Evolutionary conservation across 1,284 basidiomycete species (phyloP).

Genomic region (Cryptococcus hybrid): DNA sequence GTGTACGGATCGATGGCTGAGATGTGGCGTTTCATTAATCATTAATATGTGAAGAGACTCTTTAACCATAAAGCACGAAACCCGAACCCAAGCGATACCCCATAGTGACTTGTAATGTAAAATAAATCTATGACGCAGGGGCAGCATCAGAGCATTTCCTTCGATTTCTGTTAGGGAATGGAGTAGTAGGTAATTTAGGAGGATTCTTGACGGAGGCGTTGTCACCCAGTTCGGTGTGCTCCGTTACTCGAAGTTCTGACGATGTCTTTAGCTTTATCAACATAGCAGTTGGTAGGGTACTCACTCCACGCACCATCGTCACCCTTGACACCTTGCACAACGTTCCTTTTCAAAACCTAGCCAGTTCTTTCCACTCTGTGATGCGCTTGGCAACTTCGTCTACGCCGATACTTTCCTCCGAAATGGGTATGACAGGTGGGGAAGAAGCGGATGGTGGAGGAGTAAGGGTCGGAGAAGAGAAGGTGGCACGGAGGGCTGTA

Average conservation of each 20-base stretch:
- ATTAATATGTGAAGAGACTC: neutral
- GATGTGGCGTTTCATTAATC: slow-evolving; percentile 13
- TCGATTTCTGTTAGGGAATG: slow-evolving; percentile 43
- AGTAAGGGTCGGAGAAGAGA: slow-evolving; percentile 40
- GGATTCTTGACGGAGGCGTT: slow-evolving; percentile 39
- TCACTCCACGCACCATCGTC: slow-evolving; percentile 37
- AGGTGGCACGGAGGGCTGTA: slow-evolving; percentile 36
- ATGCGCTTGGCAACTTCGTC: slow-evolving; percentile 41
- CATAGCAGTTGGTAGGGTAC: slow-evolving; percentile 10
- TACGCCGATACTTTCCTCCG: slow-evolving; percentile 13
- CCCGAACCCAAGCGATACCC: too few relatives aligned
- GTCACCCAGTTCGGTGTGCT: slow-evolving; percentile 47
- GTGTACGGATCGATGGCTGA: slow-evolving; percentile 35
- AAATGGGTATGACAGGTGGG: slow-evolving; percentile 3
- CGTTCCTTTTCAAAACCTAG: slow-evolving; percentile 44
- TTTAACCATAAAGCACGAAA: too few relatives aligned
- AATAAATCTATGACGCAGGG: slow-evolving; percentile 1
- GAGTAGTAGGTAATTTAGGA: slow-evolving; percentile 37
- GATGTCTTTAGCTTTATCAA: neutral
- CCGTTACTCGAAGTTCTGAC: slow-evolving; percentile 44
- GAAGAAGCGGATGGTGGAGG: slow-evolving; percentile 18
- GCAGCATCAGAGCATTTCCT: slow-evolving; percentile 8
- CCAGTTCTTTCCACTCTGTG: slow-evolving; percentile 47
- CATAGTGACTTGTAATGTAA: too few relatives aligned
- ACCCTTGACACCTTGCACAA: slow-evolving; percentile 45